Evolutionary conservation across 805 yeast species (phyloP), one percentile per base, ranked within the genome.

Genomic region (Pichia scutulata): DNA sequence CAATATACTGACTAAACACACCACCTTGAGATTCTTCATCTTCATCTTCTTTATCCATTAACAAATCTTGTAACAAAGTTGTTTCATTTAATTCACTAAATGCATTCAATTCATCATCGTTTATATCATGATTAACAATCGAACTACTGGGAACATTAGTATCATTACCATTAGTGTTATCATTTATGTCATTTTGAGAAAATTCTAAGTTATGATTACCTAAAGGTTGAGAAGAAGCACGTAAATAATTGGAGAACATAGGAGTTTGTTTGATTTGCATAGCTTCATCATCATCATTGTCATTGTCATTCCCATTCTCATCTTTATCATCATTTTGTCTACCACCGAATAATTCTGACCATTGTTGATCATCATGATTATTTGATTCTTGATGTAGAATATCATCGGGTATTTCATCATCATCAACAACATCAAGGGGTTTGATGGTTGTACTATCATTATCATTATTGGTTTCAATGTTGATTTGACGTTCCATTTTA

Each of bases 271-370:
- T 45, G 18, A 48, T 45, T 25, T 48, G 44, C 13, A 41, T 39
- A 26, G 44, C 52, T 10, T 42, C 16, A 13, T 44, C 30, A 7
- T 24, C 44, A 19, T 53, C 50, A 10, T 25, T n/a, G n/a, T n/a
- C n/a, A n/a, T n/a, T n/a, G n/a, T n/a, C n/a, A n/a, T n/a, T n/a
- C n/a, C n/a, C n/a, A n/a, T n/a, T n/a, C n/a, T 26, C 30, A 13
- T 26, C 30, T 26, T 26, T 21, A 25, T 40, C 41, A n/a, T 25
- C 39, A 18, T 24, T 21, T 24, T 25, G 14, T 23, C 24, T 24
- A n/a, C 54, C 54, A 9, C 55, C 52, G 41, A 52, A 54, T 37
- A 54, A 26, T 41, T 54, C 55, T 1, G 55, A 47, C 53, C 53
- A 52, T 22, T 43, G 39, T 30, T 43, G 41, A 25, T 43, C 48